phyloP scores from a whole-genome alignment of 2,329 filamentous ascomycete genomes.

The Dothideomycetidae sp. region DNA sequence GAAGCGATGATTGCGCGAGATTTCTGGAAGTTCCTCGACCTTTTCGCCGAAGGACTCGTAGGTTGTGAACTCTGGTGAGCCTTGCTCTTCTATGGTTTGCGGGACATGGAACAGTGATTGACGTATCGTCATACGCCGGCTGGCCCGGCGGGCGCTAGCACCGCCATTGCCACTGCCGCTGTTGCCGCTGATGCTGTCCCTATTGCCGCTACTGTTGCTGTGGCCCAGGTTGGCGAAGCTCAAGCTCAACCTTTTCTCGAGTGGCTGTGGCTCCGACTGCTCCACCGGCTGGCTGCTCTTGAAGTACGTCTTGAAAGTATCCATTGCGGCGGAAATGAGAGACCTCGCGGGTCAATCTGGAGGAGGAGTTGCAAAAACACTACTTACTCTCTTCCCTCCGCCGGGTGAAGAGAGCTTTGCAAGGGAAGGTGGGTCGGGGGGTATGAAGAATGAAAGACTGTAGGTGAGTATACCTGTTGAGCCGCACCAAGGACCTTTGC shows the following conservation, averaged over 20 bases:
- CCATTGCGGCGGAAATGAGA: conserved; percentile 37
- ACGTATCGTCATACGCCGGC: conserved; percentile 7
- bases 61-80: conserved; percentile 5
- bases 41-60: conserved; percentile 5
- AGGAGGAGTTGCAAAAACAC: no score
- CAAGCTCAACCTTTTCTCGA: no score
- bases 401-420: no score
- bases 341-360: no score
- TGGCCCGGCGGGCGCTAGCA: conserved; percentile 2
- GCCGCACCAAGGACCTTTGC: background rate
- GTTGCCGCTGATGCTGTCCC: conserved; percentile 12
- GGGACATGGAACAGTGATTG: conserved; percentile 2
- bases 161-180: background rate
- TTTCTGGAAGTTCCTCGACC: background rate
- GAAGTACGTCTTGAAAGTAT: conserved; percentile 45
- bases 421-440: conserved; percentile 3
- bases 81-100: conserved; percentile 2
- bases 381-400: no score
- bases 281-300: conserved; percentile 35
- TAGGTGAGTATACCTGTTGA: conserved; percentile 8
- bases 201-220: no score
- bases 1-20: conserved; percentile 3
- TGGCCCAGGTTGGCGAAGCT: no score
- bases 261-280: background rate
- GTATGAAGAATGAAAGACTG: conserved; percentile 9